Evolutionary conservation across 2,329 filamentous ascomycete species (phyloP), one percentile per base, ranked within the genome.

Genomic region (Aureobasidium sp.): DNA sequence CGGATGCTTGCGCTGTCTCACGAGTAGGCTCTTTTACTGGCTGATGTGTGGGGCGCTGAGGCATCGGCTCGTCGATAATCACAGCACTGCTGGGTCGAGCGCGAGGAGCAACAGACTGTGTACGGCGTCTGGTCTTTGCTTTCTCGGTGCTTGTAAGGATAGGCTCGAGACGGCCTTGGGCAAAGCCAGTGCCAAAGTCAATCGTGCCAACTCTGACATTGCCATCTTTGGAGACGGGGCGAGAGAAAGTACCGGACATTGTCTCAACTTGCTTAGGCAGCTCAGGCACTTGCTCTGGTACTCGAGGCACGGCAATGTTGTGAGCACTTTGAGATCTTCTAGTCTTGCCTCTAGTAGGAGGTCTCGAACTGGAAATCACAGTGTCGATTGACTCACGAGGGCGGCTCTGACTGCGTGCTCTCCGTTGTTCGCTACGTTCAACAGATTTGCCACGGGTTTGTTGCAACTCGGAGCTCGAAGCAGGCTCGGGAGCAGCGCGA

Each of bases 181-280:
- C 51, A n/a, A 45, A 35, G 8, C 51, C 51, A 32, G 30, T 44
- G 14, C 40, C 51, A 24, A 53, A 53, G n/a, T 53, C 40, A n/a
- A 53, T 47, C 12, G 51, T 53, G 17, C 51, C 51, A 30, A 53
- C 51, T 34, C 30, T 39, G 17, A 51, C 48, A 11, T 10, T 49
- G 37, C 25, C 35, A 14, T 40, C 35, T 14, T 41, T 51, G 3
- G 48, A 41, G 16, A 12, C 45, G 14, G 45, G n/a, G 12, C 45
- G 32, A 21, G 45, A 49, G 37, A 51, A 51, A 1, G 35, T 40
- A 11, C 29, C 35, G 12, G 48, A 51, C 35, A 51, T 32, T 14
- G 12, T 40, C 35, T 51, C 25, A 25, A 22, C 21, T 19, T 21
- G 35, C 10, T 51, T 51, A 1, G 48, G 48, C 8, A 51, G 25